Conservation (phyloP, 2,329 filamentous ascomycete genomes). For the Microthyrium microscopicum region DNA sequence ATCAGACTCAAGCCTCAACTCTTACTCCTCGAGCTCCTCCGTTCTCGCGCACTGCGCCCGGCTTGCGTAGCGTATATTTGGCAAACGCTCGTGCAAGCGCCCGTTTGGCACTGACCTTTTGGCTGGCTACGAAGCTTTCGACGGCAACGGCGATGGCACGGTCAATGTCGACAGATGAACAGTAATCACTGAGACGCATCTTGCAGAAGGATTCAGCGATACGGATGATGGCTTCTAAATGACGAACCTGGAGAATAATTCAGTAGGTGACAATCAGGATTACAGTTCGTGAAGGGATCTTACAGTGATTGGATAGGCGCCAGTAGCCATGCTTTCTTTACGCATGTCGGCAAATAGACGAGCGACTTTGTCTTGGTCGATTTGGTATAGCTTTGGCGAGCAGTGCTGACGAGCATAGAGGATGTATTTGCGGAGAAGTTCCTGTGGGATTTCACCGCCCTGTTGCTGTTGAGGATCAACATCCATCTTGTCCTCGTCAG, state of each 20-base stretch:
- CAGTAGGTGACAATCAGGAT: not conserved
- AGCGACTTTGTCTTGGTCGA: slow-evolving; percentile 94
- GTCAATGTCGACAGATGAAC: slow-evolving; percentile 77
- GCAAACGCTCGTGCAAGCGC: slow-evolving; percentile 85
- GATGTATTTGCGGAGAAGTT: slow-evolving; percentile 88
- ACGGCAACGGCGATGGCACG: slow-evolving; percentile 93
- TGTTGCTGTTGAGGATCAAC: slow-evolving; percentile 28
- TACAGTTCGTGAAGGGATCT: slow-evolving; percentile 23
- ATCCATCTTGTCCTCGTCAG: slow-evolving; percentile 31
- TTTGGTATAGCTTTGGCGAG: slow-evolving; percentile 84
- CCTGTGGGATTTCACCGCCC: slow-evolving; percentile 68
- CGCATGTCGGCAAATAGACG: slow-evolving; percentile 93
- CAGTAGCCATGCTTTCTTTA: slow-evolving; percentile 78
- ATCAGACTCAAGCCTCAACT: no score
- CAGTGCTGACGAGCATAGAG: slow-evolving; percentile 84
- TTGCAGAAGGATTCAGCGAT: slow-evolving; percentile 90
- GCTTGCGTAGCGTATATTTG: slow-evolving; percentile 52
- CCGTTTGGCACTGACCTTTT: slow-evolving; percentile 97
- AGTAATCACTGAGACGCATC: slow-evolving; percentile 96
- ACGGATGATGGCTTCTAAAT: slow-evolving; percentile 93
- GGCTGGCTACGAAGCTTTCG: slow-evolving; percentile 86
- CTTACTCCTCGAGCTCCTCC: not conserved
- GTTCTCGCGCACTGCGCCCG: not conserved
- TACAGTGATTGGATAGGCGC: slow-evolving; percentile 95
- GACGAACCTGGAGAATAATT: slow-evolving; percentile 54